Percentiles rank a stretch among this genome's conserved stretches.
Evolutionary conservation across 495 filamentous ascomycete genomes (phyloP).

Genomic region (Neurospora intermedia): DNA sequence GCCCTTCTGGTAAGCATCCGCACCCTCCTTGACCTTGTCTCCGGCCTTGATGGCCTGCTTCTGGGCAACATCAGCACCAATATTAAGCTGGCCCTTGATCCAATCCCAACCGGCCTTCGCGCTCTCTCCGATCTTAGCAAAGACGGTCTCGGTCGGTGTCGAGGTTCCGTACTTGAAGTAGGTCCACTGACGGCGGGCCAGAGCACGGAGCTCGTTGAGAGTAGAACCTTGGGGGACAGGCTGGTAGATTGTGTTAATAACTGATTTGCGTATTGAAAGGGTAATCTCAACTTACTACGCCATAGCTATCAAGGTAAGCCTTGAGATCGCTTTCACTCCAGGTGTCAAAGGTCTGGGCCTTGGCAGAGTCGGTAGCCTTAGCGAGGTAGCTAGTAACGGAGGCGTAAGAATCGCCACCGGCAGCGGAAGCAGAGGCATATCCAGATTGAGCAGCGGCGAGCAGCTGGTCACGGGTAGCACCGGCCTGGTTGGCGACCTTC

Average conservation of each 20-base stretch:
- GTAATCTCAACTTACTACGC: conserved; percentile 35
- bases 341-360: conserved; percentile 61
- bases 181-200: conserved; percentile 59
- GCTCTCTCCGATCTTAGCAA: conserved; percentile 49
- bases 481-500: conserved; percentile 54
- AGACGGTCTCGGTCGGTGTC: conserved; percentile 52
- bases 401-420: conserved; percentile 57
- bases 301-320: conserved; percentile 71
- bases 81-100: conserved; percentile 46
- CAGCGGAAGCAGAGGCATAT: conserved; percentile 57
- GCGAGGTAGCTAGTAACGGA: conserved; percentile 66
- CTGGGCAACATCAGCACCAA: conserved; percentile 54
- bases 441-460: conserved; percentile 57
- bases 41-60: conserved; percentile 35
- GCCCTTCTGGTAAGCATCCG: not conserved
- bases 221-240: conserved; percentile 60
- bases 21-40: conserved; percentile 23
- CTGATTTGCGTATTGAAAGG: not conserved
- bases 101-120: conserved; percentile 45
- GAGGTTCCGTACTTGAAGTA: conserved; percentile 72
- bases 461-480: conserved; percentile 61
- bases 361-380: conserved; percentile 55
- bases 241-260: not conserved
- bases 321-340: conserved; percentile 77
- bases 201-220: conserved; percentile 53